Percentiles rank a stretch among this genome's conserved stretches.
Conservation (phyloP, 2,329 filamentous ascomycete species). For the Penicillium olsonii region DNA sequence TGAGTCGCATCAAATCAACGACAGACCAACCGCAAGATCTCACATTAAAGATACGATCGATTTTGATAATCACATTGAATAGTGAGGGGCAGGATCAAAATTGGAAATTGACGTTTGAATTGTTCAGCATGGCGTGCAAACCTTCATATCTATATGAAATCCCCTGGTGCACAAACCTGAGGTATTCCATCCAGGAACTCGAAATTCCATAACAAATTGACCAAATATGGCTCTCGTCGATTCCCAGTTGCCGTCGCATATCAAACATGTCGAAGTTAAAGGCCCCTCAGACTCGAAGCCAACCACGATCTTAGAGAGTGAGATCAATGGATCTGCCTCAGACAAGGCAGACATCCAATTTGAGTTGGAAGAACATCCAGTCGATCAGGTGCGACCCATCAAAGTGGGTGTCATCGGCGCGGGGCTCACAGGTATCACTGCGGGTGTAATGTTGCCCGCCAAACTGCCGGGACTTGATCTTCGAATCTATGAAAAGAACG, state of each 20-base stretch:
- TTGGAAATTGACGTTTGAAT: slow-evolving; percentile 14
- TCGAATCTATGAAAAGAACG: slow-evolving; percentile 68
- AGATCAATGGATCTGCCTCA: slow-evolving; percentile 2
- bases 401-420: slow-evolving; percentile 65
- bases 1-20: slow-evolving; percentile 20
- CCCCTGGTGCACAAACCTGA: neutral
- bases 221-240: slow-evolving; percentile 20
- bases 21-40: neutral
- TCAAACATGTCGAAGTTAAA: slow-evolving; percentile 13
- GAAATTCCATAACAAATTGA: neutral
- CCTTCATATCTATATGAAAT: slow-evolving; percentile 7
- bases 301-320: slow-evolving; percentile 9
- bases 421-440: slow-evolving; percentile 63
- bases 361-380: slow-evolving; percentile 45
- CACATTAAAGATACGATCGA: neutral
- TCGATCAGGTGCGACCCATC: slow-evolving; percentile 52
- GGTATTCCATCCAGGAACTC: neutral
- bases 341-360: slow-evolving; percentile 23
- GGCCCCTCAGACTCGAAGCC: slow-evolving; percentile 4
- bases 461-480: slow-evolving; percentile 70
- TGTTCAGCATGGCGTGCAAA: slow-evolving; percentile 21
- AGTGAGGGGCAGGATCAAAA: neutral
- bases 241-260: slow-evolving; percentile 5
- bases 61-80: neutral
- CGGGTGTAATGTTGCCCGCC: slow-evolving; percentile 65